These are phyloP conservation scores for Auriscalpium microsporum DNA, from an alignment of 768 basidiomycete genomes.

Conservation along the genomic window DNA sequence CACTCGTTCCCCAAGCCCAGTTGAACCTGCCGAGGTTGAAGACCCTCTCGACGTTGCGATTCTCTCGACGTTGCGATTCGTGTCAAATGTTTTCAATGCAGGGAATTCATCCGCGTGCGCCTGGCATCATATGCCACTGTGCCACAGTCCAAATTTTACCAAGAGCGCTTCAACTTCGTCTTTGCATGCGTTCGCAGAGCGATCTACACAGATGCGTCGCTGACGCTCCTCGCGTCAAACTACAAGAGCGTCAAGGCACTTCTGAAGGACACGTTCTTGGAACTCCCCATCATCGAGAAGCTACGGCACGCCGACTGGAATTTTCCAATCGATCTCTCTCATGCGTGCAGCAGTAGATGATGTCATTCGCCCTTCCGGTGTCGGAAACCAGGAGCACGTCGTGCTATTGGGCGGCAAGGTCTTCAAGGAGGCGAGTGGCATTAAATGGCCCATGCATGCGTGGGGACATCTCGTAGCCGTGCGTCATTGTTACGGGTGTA, in stretches of 20 bases:
- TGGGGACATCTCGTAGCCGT: conserved; percentile 28
- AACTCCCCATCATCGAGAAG: neutral
- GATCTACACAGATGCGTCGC: conserved; percentile 28
- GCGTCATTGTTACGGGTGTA: conserved; percentile 24
- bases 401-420: conserved; percentile 26
- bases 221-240: conserved; percentile 30
- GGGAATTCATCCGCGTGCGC: conserved; percentile 25
- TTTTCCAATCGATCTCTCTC: neutral
- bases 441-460: conserved; percentile 26
- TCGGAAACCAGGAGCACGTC: conserved; percentile 18
- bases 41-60: conserved; percentile 17
- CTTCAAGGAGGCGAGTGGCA: conserved; percentile 23
- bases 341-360: neutral
- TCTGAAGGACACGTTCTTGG: neutral
- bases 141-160: conserved; percentile 22
- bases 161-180: conserved; percentile 28
- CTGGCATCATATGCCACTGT: conserved; percentile 29
- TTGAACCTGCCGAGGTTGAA: neutral
- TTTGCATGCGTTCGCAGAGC: conserved; percentile 30
- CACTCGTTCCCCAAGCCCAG: neutral
- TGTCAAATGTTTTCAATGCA: conserved; percentile 24
- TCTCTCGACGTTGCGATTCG: conserved; percentile 21
- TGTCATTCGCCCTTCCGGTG: neutral
- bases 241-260: conserved; percentile 19
- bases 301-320: neutral